phyloP scores from a whole-genome alignment of 106 monocot genomes.

The Dendrobium huoshanense region DNA sequence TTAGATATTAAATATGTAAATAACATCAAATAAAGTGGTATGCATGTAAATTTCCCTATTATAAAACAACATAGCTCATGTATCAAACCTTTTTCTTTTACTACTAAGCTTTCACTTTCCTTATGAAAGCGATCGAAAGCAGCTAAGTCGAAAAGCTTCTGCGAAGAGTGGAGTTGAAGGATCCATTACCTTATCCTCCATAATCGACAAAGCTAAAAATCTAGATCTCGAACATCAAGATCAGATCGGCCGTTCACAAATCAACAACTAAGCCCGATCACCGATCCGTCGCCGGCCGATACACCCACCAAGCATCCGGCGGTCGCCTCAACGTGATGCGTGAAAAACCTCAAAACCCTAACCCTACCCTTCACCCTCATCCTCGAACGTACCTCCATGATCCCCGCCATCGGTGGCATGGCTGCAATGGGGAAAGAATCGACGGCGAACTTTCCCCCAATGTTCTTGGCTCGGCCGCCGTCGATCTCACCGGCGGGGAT shows the following conservation, averaged over 20 bases:
- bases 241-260: background rate
- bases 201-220: no score
- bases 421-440: conserved; percentile 20
- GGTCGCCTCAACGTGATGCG: conserved; percentile 44
- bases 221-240: background rate
- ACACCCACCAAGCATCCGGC: conserved; percentile 31
- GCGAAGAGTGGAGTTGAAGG: no score
- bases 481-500: conserved; percentile 48
- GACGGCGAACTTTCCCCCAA: conserved; percentile 48
- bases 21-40: no score
- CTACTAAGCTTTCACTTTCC: no score
- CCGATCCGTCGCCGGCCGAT: conserved; percentile 30
- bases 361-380: conserved; percentile 54
- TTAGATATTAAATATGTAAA: no score
- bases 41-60: no score
- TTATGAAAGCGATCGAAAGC: no score
- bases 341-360: conserved; percentile 41
- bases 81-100: no score
- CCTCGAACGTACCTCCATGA: conserved; percentile 49
- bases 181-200: no score
- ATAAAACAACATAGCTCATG: no score
- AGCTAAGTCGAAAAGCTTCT: no score
- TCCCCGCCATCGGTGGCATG: background rate
- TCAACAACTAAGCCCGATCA: conserved; percentile 51
- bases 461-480: conserved; percentile 43